Percentiles rank a stretch among this genome's conserved stretches.
Conservation (phyloP, 2,329 filamentous ascomycete genomes). For the Fusarium robinianum region DNA sequence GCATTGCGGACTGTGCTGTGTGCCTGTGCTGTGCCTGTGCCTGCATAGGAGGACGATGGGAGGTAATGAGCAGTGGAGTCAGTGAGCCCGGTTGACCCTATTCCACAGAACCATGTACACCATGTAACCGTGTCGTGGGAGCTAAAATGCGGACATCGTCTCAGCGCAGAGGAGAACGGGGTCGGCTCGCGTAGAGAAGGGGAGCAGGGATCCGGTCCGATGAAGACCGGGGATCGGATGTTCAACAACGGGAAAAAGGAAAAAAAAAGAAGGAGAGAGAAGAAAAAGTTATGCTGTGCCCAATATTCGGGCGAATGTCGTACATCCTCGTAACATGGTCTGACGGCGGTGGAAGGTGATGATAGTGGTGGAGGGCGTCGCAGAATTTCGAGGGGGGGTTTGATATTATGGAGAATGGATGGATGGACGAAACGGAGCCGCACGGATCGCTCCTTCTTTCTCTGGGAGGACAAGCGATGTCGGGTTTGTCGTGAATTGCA, state of each 20-base stretch:
- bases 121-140: slow-evolving; percentile 22
- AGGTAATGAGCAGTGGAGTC: slow-evolving; percentile 14
- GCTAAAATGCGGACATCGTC: slow-evolving; percentile 22
- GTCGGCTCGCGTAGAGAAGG: slow-evolving; percentile 10
- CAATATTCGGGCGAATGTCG: too few relatives aligned
- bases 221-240: slow-evolving; percentile 20
- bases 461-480: not conserved
- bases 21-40: too few relatives aligned
- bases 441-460: slow-evolving; percentile 16
- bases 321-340: too few relatives aligned
- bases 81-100: slow-evolving; percentile 14
- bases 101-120: slow-evolving; percentile 8
- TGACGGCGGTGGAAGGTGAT: too few relatives aligned
- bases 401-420: slow-evolving; percentile 1
- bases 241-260: slow-evolving; percentile 11
- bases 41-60: too few relatives aligned
- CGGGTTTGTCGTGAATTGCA: too few relatives aligned
- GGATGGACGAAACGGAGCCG: slow-evolving; percentile 7
- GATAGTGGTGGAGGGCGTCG: too few relatives aligned
- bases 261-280: not conserved
- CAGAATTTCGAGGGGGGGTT: too few relatives aligned
- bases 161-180: slow-evolving; percentile 24
- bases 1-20: slow-evolving; percentile 7
- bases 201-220: slow-evolving; percentile 20
- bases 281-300: too few relatives aligned